Evolutionary conservation across 192 early-diverging fungal species (phyloP), one percentile per base, ranked within the genome.

Genomic region (Coemansia sp.): DNA sequence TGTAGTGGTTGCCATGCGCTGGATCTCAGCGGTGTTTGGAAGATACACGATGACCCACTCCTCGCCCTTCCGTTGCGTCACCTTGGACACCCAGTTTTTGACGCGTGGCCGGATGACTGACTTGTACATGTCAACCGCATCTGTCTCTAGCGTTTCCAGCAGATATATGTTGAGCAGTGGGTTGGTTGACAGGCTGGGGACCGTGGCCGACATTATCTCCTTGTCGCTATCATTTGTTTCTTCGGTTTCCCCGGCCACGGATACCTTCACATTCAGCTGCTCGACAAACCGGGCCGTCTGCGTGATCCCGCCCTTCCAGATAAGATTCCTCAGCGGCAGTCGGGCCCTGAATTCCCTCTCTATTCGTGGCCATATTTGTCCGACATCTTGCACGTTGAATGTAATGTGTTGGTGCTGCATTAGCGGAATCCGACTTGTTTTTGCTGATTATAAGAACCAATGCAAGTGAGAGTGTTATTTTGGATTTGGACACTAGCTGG

Each of bases 31-130:
- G 9, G 79, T 76, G 46, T 78, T 84, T 40, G 89, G 84, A 12
- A 93, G 83, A 70, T 91, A 90, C 41, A 94, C 85, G 60, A 98
- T 90, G 39, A 95, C 74, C 93, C 96, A 96, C 69, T 94, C 93
- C 71, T 96, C 93, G 71, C 74, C 69, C 43, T 64, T 63, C 10
- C 67, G 64, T 41, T 66, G 68, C 32, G 64, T 46, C 15, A 66
- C 76, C 22, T 40, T 48, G n/a, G 45, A 55, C 7, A 67, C 62
- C 82, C 82, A 84, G 40, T 46, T 55, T 49, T 84, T 76, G 45
- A 66, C 66, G 5, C 73, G 84, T 19, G 79, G 69, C 49, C 67
- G 71, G 21, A 80, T 62, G 10, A 68, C 72, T 1, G 78, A 40
- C 63, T 84, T 84, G 70, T 76, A 74, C 19, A 70, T 74, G 43